These are phyloP conservation scores for Xylaria venustula DNA, from an alignment of 495 filamentous ascomycete genomes.

Conservation along the genomic window DNA sequence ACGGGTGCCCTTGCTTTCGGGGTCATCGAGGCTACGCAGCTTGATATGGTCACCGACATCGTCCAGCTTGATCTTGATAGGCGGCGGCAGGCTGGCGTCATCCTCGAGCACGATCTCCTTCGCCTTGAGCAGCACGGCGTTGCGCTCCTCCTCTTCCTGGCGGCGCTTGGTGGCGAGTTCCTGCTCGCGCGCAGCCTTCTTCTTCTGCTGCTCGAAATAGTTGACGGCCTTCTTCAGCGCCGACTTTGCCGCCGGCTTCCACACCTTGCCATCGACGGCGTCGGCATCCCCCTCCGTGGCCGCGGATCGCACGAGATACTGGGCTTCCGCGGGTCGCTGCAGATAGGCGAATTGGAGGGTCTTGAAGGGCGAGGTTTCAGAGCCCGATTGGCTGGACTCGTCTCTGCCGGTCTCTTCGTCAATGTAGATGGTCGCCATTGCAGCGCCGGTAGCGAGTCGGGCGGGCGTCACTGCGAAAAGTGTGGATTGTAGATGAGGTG, in stretches of 20 bases:
- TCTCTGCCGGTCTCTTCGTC: conserved; percentile 76
- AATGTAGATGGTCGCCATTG: conserved; percentile 61
- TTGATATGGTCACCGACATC: conserved; percentile 28
- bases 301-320: conserved; percentile 68
- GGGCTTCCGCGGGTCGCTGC: conserved; percentile 58
- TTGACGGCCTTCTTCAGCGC: conserved; percentile 77
- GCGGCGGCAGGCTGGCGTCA: conserved; percentile 75
- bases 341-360: conserved; percentile 71
- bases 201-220: conserved; percentile 67
- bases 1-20: conserved; percentile 64
- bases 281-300: conserved; percentile 61
- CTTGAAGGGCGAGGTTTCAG: conserved; percentile 73
- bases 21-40: conserved; percentile 1
- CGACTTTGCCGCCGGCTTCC: conserved; percentile 76
- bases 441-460: conserved; percentile 4
- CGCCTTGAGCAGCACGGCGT: conserved; percentile 24
- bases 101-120: conserved; percentile 80
- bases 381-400: conserved; percentile 56
- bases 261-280: conserved; percentile 49
- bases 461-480: background rate
- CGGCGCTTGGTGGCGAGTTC: conserved; percentile 60
- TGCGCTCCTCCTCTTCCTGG: conserved; percentile 69
- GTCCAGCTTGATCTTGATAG: conserved; percentile 72
- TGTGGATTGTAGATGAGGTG: background rate
- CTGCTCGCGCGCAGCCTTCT: conserved; percentile 67